Evolutionary conservation across 1,139 yeast species (phyloP), one percentile per base, ranked within the genome.

Genomic region (Lodderomyces theae): DNA sequence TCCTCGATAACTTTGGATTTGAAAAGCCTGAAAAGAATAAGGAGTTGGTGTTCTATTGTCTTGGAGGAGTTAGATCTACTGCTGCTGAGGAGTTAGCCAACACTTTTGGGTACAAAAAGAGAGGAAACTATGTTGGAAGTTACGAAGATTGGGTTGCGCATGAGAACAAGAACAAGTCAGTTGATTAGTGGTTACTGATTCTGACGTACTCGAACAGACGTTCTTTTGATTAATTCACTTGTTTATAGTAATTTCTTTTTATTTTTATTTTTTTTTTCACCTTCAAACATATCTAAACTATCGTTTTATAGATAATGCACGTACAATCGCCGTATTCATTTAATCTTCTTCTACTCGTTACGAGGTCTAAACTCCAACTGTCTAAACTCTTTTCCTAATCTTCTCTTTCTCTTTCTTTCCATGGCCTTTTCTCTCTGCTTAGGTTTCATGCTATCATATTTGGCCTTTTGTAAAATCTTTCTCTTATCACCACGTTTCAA

Each of bases 351-450:
- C 16, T 25, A 25, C 29, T 25, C 31, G 15, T 28, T 28, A 28
- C 36, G 41, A 12, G 43, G 42, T 41, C 43, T 60, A 54, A 80
- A 82, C 56, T 83, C 90, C 71, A 90, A 74, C 57, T 79, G 81
- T 61, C 79, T 82, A 66, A 92, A 84, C 63, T 92, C 97, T 66
- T 86, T 86, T 54, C 96, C 96, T 58, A 90, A 74, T 61, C 87
- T 79, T 77, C 84, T 86, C 85, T 90, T 90, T 58, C 97, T 79
- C 76, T 90, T 86, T 60, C 96, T 79, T 65, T 89, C 96, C 77
- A 92, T 79, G 30, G 85, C 89, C 73, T 84, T 85, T 52, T 86
- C 90, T 54, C 95, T 77, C 60, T 92, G 96, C 46, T 76, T 74
- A 35, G 83, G 69, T 68, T 80, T 86, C 96, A 92, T 86, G 44